These are phyloP conservation scores for Nitzschia inconspicua DNA, from an alignment of 108 stramenopile genomes.

Conservation along the genomic window DNA sequence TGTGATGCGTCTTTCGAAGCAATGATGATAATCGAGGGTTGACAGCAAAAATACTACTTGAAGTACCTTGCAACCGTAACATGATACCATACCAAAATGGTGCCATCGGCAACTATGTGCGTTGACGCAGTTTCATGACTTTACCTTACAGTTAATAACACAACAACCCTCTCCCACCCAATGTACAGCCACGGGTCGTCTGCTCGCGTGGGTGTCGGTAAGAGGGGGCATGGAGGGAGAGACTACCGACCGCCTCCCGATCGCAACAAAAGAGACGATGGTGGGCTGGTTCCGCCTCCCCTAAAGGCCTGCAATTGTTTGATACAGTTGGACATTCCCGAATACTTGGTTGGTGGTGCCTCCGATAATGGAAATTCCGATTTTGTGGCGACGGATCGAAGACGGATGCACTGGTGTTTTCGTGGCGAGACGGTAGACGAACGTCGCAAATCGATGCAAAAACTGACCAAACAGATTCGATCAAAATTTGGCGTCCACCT, in stretches of 20 bases:
- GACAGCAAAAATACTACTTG: too few relatives aligned
- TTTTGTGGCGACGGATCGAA: neutral
- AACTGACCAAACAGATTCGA: slow-evolving; percentile 7
- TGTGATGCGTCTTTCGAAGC: too few relatives aligned
- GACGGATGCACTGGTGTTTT: slow-evolving; percentile 20
- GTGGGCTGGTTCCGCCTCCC: slow-evolving; percentile 21
- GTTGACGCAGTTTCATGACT: too few relatives aligned
- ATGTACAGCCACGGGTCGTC: slow-evolving; percentile 35
- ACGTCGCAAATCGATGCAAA: slow-evolving; percentile 9
- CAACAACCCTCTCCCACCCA: neutral
- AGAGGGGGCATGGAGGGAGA: slow-evolving; percentile 32
- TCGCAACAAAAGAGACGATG: slow-evolving; percentile 10
- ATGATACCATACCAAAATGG: too few relatives aligned
- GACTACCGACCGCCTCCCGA: slow-evolving; percentile 26
- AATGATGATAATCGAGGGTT: too few relatives aligned
- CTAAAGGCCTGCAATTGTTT: slow-evolving; percentile 33
- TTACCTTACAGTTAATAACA: too few relatives aligned
- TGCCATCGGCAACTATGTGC: too few relatives aligned
- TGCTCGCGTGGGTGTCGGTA: slow-evolving; percentile 25
- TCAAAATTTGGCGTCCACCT: slow-evolving; percentile 25
- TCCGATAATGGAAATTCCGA: neutral
- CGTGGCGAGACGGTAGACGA: slow-evolving; percentile 7
- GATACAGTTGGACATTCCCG: slow-evolving; percentile 21
- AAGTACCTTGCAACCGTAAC: too few relatives aligned
- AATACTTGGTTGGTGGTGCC: slow-evolving; percentile 6